Conservation (phyloP, 768 basidiomycete species). For the Gymnopilus dilepis region DNA sequence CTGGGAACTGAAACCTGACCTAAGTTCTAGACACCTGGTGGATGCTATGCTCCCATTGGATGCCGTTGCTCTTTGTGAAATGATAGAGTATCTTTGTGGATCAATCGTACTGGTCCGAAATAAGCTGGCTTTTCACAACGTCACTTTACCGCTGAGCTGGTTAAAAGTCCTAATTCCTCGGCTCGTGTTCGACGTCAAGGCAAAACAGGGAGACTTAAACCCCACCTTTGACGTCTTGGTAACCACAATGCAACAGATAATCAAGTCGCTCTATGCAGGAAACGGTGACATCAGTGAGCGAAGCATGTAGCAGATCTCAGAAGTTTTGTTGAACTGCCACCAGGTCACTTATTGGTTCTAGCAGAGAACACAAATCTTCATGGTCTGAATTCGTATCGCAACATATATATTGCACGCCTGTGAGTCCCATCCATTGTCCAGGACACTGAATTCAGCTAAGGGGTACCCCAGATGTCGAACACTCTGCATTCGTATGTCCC, state of each 20-base stretch:
- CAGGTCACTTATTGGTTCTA: slow-evolving; percentile 38
- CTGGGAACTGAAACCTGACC: background rate
- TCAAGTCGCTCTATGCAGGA: slow-evolving; percentile 36
- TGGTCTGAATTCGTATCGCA: slow-evolving; percentile 30
- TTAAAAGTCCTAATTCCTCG: slow-evolving; percentile 34
- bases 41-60: slow-evolving; percentile 43
- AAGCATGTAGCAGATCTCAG: background rate
- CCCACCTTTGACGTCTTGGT: slow-evolving; percentile 19
- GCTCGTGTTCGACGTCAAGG: slow-evolving; percentile 8
- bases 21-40: slow-evolving; percentile 48
- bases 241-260: slow-evolving; percentile 25
- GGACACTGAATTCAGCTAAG: background rate
- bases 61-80: slow-evolving; percentile 53
- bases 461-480: slow-evolving; percentile 45
- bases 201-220: slow-evolving; percentile 6
- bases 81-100: slow-evolving; percentile 55
- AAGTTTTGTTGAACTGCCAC: background rate
- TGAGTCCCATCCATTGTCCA: slow-evolving; percentile 32
- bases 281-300: slow-evolving; percentile 23
- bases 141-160: slow-evolving; percentile 63
- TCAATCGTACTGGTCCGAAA: slow-evolving; percentile 41
- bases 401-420: slow-evolving; percentile 54
- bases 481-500: slow-evolving; percentile 49
- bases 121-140: slow-evolving; percentile 42
- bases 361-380: slow-evolving; percentile 28